phyloP scores from a whole-genome alignment of 2,329 filamentous ascomycete genomes.

The Esteya vermicola region DNA sequence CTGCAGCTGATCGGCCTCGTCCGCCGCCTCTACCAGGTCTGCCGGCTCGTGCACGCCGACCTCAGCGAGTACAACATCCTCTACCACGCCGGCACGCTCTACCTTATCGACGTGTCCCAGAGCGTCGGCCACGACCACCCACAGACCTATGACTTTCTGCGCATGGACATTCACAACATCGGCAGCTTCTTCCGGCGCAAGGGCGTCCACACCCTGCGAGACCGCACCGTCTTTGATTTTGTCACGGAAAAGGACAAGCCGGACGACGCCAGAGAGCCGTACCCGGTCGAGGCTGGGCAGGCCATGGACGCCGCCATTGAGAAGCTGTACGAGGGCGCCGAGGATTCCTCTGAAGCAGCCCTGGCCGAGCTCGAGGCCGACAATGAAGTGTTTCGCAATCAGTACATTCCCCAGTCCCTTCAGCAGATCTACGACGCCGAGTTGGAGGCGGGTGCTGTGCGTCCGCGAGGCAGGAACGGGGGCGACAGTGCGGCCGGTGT shows the following conservation, averaged over 20 bases:
- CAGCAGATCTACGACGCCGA: constrained; percentile 96
- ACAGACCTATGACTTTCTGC: constrained; percentile 77
- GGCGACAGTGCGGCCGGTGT: constrained; percentile 30
- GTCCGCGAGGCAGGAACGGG: constrained; percentile 33
- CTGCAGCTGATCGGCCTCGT: constrained; percentile 75
- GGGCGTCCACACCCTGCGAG: constrained; percentile 66
- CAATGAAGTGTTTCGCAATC: constrained; percentile 84
- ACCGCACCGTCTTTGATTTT: constrained; percentile 73
- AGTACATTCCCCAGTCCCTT: constrained; percentile 91
- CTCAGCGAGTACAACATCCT: constrained; percentile 96
- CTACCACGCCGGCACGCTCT: constrained; percentile 69
- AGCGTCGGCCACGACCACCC: constrained; percentile 96
- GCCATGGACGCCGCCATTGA: constrained; percentile 47
- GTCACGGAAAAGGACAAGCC: constrained; percentile 34
- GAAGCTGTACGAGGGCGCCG: constrained; percentile 42
- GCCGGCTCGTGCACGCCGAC: constrained; percentile 86
- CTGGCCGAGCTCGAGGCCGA: constrained; percentile 56
- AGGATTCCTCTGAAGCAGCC: no score
- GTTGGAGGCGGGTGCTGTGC: constrained; percentile 39
- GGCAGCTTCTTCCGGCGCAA: constrained; percentile 83
- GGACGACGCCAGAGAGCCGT: not conserved
- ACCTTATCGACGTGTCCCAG: constrained; percentile 95
- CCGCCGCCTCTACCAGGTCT: constrained; percentile 85
- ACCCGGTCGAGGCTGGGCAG: constrained; percentile 38
- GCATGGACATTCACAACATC: constrained; percentile 98